A percentile compares a stretch with the other conserved stretches of the same genome.
Conservation (phyloP, 2,329 filamentous ascomycete genomes). For the Pleoardoris graminearum region DNA sequence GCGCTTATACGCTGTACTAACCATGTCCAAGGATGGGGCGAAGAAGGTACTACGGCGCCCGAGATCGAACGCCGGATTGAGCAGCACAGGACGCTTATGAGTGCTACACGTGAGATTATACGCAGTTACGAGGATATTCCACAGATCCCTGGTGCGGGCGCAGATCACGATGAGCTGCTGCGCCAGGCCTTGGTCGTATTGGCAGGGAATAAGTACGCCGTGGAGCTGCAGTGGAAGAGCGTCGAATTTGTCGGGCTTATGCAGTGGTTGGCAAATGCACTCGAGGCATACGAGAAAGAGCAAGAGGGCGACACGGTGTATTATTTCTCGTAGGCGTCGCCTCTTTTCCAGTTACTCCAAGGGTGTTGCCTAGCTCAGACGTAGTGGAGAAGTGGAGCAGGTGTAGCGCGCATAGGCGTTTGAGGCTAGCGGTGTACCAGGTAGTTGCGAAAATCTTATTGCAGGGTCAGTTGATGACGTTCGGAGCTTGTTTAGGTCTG, state of each 20-base stretch:
- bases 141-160: slow-evolving; percentile 26
- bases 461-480: slow-evolving; percentile 4
- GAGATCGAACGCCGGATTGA: slow-evolving; percentile 39
- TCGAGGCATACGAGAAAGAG: slow-evolving; percentile 34
- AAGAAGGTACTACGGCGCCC: slow-evolving; percentile 30
- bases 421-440: background rate
- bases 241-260: slow-evolving; percentile 37
- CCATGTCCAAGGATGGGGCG: slow-evolving; percentile 32
- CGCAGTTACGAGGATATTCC: slow-evolving; percentile 37
- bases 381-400: slow-evolving; percentile 7
- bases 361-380: background rate
- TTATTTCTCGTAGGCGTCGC: slow-evolving; percentile 27
- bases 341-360: background rate
- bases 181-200: slow-evolving; percentile 39
- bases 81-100: slow-evolving; percentile 40
- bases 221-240: slow-evolving; percentile 37
- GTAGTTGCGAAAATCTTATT: slow-evolving; percentile 7
- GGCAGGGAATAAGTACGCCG: slow-evolving; percentile 37
- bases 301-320: slow-evolving; percentile 34
- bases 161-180: slow-evolving; percentile 37
- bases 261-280: slow-evolving; percentile 33
- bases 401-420: slow-evolving; percentile 17
- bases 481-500: slow-evolving; percentile 7
- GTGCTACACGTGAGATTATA: slow-evolving; percentile 36
- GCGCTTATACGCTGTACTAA: slow-evolving; percentile 4